Evolutionary conservation across 2,329 filamentous ascomycete species (phyloP).

Genomic region (Alternaria sp.): DNA sequence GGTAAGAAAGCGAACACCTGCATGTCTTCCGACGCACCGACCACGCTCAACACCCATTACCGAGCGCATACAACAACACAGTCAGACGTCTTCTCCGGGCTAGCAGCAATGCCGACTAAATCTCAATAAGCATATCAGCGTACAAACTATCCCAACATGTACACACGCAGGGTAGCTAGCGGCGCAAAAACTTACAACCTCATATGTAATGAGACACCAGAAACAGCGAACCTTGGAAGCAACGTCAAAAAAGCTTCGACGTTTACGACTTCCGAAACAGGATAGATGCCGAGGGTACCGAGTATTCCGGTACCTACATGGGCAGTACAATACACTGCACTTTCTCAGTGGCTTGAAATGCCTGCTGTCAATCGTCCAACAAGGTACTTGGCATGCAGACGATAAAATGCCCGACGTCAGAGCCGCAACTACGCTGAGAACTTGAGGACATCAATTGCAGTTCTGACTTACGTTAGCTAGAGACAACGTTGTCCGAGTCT

Average conservation of each 20-base stretch:
- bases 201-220: not conserved
- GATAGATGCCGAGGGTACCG: not conserved
- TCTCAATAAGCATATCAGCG: no score
- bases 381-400: conserved; percentile 4
- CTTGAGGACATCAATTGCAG: not conserved
- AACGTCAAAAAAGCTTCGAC: not conserved
- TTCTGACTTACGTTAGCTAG: not conserved
- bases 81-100: not conserved
- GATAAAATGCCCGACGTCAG: not conserved
- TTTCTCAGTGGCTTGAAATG: not conserved
- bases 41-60: not conserved
- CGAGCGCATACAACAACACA: not conserved
- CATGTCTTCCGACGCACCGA: not conserved
- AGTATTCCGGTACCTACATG: not conserved
- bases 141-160: not conserved
- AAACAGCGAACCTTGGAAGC: not conserved
- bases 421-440: not conserved
- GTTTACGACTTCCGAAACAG: not conserved
- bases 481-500: not conserved
- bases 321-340: not conserved
- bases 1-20: not conserved
- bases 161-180: not conserved
- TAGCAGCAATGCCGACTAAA: not conserved
- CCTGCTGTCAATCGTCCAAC: conserved; percentile 2
- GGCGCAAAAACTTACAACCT: not conserved